Base-by-base conservation (phyloP, 768 basidiomycete species). In the Trametes punicea region DNA sequence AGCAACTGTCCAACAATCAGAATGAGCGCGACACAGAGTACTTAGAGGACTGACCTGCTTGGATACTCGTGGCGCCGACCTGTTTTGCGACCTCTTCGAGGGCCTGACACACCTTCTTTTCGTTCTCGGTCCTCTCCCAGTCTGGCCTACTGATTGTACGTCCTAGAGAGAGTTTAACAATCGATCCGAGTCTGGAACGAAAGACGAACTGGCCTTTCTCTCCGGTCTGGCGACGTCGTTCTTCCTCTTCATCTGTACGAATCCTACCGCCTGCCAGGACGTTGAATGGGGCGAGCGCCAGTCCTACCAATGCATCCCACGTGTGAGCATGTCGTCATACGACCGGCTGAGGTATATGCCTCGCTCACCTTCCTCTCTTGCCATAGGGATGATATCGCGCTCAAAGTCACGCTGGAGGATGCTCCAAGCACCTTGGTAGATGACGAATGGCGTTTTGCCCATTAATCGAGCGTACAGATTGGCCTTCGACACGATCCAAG, bases 81-180 rank as follows among this genome's bases (percentile, higher is more conserved):
- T 83, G 77, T 11, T 63, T 59, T 2, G 81, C 80, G 11, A 84
- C 76, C 51, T 78, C 74, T 62, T 80, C 80, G n/a, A 83, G 68
- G 0, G 74, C 80, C 6, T 66, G 57, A 44, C 73, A 73, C 7
- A 81, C 65, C 26, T 69, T 71, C 47, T 60, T 69, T 59, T 83
- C 77, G n/a, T 70, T 59, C 38, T 77, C 77, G 23, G 55, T 79
- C 5, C 81, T 74, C 62, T 75, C 66, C 81, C 82, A 82, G 26
- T 72, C 53, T 0, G 59, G 53, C 4, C 63, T 54, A 8, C 61
- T 52, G 0, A 70, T 31, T 3, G 33, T 66, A 1, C 78, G 77
- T 0, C 79, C 78, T 1, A 47, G 8, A 4, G 8, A 46, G n/a
- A 7, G 4, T 23, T 41, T 7, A 31, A 29, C 1, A 31, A 8